phyloP scores from a whole-genome alignment of 352 stramenopile species.

The Globisporangium cystogenes region DNA sequence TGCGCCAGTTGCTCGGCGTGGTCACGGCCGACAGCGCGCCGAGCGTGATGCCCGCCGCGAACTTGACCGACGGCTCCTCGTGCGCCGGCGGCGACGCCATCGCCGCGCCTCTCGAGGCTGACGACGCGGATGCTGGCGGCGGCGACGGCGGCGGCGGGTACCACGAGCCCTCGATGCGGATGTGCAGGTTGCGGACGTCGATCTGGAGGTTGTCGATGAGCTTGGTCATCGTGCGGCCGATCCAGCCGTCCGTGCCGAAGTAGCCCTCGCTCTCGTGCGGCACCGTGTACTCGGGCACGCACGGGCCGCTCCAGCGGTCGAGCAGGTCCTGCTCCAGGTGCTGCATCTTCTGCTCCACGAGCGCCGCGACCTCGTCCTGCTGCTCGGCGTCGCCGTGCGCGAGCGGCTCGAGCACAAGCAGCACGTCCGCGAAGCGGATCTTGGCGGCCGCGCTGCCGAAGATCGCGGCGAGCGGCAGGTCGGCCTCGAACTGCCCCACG shows the following conservation, averaged over 20 bases:
- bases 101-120: slow-evolving; percentile 4
- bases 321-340: slow-evolving; percentile 71
- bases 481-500: slow-evolving; percentile 80
- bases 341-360: slow-evolving; percentile 68
- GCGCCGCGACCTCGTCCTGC: slow-evolving; percentile 46
- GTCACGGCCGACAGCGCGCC: slow-evolving; percentile 82
- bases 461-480: slow-evolving; percentile 82
- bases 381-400: slow-evolving; percentile 65
- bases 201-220: slow-evolving; percentile 90
- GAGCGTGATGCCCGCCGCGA: slow-evolving; percentile 70
- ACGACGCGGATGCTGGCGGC: slow-evolving; percentile 10
- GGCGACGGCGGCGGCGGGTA: slow-evolving; percentile 22
- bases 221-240: slow-evolving; percentile 85
- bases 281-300: slow-evolving; percentile 57
- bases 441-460: slow-evolving; percentile 75
- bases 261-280: slow-evolving; percentile 80
- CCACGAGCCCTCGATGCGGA: slow-evolving; percentile 80
- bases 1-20: slow-evolving; percentile 79
- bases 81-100: background rate
- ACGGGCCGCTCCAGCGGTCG: slow-evolving; percentile 70
- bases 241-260: slow-evolving; percentile 86
- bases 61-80: slow-evolving; percentile 46
- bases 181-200: slow-evolving; percentile 83
- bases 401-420: slow-evolving; percentile 72
- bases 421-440: slow-evolving; percentile 85